Conservation (phyloP, 345 rosid species). For the Excoecaria agallocha region DNA sequence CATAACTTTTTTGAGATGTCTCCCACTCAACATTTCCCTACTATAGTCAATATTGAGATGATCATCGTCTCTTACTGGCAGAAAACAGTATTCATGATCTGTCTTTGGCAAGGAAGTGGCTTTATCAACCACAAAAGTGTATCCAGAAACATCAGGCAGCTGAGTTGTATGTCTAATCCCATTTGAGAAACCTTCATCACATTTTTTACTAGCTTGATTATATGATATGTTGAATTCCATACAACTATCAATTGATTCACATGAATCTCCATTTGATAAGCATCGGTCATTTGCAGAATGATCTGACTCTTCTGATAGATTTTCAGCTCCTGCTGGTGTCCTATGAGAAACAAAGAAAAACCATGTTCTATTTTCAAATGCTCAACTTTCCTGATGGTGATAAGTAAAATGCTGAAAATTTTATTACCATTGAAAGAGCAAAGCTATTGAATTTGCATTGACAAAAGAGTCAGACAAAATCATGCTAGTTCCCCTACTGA, state of each 20-base stretch:
- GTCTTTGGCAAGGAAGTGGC: constrained; percentile 27
- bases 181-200: constrained; percentile 34
- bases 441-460: neutral
- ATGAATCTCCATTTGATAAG: constrained; percentile 55
- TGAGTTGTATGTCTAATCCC: constrained; percentile 50
- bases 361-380: constrained; percentile 17
- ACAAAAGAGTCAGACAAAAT: too few relatives aligned
- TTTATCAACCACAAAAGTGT: constrained; percentile 55
- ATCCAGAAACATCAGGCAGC: constrained; percentile 47
- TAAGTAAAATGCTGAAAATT: neutral
- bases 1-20: constrained; percentile 40
- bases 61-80: constrained; percentile 29
- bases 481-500: neutral
- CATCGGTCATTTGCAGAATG: constrained; percentile 49
- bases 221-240: constrained; percentile 71
- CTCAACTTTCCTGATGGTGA: neutral
- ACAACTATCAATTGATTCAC: constrained; percentile 49
- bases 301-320: constrained; percentile 56
- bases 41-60: constrained; percentile 29
- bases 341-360: constrained; percentile 38
- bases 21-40: constrained; percentile 30
- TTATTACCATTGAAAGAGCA: neutral
- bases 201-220: constrained; percentile 51
- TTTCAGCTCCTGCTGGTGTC: constrained; percentile 71
- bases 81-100: constrained; percentile 25